Base-by-base conservation (phyloP, 2,329 filamentous ascomycete genomes). In the Reticulascus tulasneorum region DNA sequence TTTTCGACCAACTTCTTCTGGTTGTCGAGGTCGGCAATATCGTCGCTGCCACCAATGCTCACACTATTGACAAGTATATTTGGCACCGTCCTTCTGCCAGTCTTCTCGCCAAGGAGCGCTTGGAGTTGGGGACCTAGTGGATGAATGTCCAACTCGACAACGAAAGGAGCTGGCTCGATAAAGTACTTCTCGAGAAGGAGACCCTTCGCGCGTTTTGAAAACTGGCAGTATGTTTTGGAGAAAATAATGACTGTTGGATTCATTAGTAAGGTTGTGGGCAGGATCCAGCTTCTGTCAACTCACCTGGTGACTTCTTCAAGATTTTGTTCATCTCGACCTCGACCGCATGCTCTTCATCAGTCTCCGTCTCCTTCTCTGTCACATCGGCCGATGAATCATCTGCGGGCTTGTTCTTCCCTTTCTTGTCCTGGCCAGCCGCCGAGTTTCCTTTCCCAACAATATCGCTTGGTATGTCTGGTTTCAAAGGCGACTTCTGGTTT, bases 151-250 rank as follows among this genome's bases (percentile, higher is more conserved):
- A 98, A 77, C 63, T 98, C 93, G 33, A 97, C 89, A 7, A 98
- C 84, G 54, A 82, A 85, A 0, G 93, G 93, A 9, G 77, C 65
- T 0, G 93, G 93, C 1, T 79, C 75, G 55, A 98, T 94, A 36
- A 69, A 71, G 68, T 97, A 97, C 50, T 84, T 82, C 16, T 90
- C 79, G 26, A 95, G 77, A 25, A 98, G 76, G 37, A 97, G 76
- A 27, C 73, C 71, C 64, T 98, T 98, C 29, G 93, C 93, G 49
- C 79, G 81, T 56, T 81, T 84, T 33, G 89, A 96, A 64, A 77
- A 83, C 1, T 85, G 88, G 61, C 93, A 98, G 65, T 91, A 95
- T 2, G 85, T 79, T 63, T 98, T 97, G 46, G 89, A 95, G 67
- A 97, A 97, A 51, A 98, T 87, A 58, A 96, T 86, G 42, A 97